A percentile compares a stretch with the other conserved stretches of the same genome.
phyloP scores from a whole-genome alignment of 106 monocot species.

The Dendrobium nobile region DNA sequence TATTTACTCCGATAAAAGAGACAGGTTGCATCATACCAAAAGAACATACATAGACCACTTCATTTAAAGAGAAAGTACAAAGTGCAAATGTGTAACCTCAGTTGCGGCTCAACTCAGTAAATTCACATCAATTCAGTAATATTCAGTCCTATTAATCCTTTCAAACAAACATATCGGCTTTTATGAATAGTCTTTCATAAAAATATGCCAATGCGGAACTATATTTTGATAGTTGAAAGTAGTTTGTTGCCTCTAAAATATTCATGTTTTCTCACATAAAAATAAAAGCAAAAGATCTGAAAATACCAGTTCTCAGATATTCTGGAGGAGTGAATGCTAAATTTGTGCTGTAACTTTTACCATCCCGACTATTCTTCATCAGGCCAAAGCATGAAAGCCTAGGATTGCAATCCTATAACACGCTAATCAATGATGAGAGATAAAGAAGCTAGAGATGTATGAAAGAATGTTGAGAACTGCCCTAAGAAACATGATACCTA shows the following conservation, averaged over 20 bases:
- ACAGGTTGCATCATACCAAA: too few relatives aligned
- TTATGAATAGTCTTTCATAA: too few relatives aligned
- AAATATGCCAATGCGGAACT: too few relatives aligned
- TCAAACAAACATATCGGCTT: too few relatives aligned
- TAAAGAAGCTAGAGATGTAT: background rate
- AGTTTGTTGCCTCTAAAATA: background rate
- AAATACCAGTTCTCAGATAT: slow-evolving; percentile 81
- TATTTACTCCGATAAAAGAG: too few relatives aligned
- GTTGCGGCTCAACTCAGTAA: too few relatives aligned
- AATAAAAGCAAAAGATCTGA: background rate
- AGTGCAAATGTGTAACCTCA: too few relatives aligned
- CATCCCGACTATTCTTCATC: slow-evolving; percentile 95
- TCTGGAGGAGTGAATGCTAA: slow-evolving; percentile 91
- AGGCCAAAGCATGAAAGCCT: slow-evolving; percentile 90
- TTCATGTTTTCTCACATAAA: background rate
- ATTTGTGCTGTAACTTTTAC: slow-evolving; percentile 96
- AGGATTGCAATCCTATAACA: slow-evolving; percentile 72
- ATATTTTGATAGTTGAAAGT: too few relatives aligned
- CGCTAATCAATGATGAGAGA: slow-evolving; percentile 15
- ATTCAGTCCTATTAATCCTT: too few relatives aligned
- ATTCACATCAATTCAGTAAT: too few relatives aligned
- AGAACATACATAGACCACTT: too few relatives aligned
- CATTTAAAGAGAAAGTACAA: too few relatives aligned
- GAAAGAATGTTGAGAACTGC: background rate
- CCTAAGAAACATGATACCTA: slow-evolving; percentile 18